Conservation (phyloP, 768 basidiomycete species). For the Lenzites betulinus region DNA sequence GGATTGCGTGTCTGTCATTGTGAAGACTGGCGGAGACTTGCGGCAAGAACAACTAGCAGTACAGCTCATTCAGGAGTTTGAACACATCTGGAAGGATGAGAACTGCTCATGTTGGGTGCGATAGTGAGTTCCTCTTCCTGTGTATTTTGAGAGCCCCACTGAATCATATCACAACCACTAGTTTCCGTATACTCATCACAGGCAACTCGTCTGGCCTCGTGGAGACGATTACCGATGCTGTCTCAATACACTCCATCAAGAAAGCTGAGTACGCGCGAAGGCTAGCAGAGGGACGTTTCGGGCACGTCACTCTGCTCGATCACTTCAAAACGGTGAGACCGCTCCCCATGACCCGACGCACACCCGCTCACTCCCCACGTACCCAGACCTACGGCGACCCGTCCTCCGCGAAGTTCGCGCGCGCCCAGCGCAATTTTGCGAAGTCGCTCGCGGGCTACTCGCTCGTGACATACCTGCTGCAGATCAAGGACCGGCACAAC, state of each 20-base stretch:
- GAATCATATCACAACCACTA: background rate
- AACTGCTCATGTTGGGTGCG: constrained; percentile 91
- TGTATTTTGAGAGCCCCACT: too few relatives aligned
- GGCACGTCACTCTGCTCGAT: constrained; percentile 87
- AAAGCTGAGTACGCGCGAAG: constrained; percentile 96
- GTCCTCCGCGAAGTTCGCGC: constrained; percentile 80
- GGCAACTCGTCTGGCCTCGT: constrained; percentile 92
- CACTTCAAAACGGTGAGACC: constrained; percentile 82
- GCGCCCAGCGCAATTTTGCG: constrained; percentile 93
- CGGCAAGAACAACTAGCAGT: constrained; percentile 98
- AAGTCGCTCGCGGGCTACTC: constrained; percentile 95
- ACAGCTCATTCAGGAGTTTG: constrained; percentile 91
- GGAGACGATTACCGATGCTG: constrained; percentile 97
- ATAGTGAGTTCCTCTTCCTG: constrained; percentile 52
- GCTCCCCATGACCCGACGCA: background rate
- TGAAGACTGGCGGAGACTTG: constrained; percentile 96
- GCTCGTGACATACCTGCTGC: constrained; percentile 92
- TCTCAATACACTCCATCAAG: constrained; percentile 99
- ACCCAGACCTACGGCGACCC: constrained; percentile 86
- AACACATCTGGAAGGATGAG: constrained; percentile 94
- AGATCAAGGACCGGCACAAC: constrained; percentile 98
- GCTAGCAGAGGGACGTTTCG: constrained; percentile 75
- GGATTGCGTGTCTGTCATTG: constrained; percentile 95
- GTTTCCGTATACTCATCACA: constrained; percentile 95
- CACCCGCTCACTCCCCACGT: background rate